Conservation (phyloP, 495 filamentous ascomycete species). For the Tuber umbilicatum region DNA sequence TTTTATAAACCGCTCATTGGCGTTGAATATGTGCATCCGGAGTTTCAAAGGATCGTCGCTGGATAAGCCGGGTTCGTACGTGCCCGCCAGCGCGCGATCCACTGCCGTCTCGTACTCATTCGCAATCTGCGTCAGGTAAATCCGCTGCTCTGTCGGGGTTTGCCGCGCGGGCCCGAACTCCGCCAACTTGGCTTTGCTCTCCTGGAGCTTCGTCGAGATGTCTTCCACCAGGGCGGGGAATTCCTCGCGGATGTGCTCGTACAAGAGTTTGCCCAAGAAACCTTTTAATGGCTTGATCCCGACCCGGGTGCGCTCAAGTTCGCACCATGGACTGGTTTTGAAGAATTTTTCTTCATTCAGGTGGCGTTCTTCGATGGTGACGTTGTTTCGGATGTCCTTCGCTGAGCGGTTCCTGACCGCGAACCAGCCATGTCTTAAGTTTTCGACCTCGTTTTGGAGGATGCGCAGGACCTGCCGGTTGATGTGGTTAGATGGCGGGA, state of each 20-base stretch:
- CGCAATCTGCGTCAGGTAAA: constrained; percentile 40
- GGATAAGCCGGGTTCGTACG: constrained; percentile 24
- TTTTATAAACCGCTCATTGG: constrained; percentile 24
- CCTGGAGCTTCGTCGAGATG: constrained; percentile 23
- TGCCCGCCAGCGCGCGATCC: constrained; percentile 36
- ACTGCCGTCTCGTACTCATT: constrained; percentile 42
- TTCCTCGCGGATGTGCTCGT: constrained; percentile 40
- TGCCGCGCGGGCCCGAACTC: constrained; percentile 41
- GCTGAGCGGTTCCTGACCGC: constrained; percentile 50
- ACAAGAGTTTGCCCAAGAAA: constrained; percentile 31
- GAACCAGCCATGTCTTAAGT: constrained; percentile 51
- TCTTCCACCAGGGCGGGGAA: constrained; percentile 42
- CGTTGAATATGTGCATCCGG: constrained; percentile 34
- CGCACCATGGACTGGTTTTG: constrained; percentile 43
- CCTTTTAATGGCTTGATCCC: constrained; percentile 36
- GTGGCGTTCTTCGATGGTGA: constrained; percentile 42
- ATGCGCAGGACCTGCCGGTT: constrained; percentile 35
- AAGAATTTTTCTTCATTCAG: constrained; percentile 47
- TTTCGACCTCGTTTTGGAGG: constrained; percentile 40
- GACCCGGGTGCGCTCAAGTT: constrained; percentile 39
- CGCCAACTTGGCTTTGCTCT: constrained; percentile 35
- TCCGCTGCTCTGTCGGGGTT: constrained; percentile 42
- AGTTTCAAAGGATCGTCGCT: constrained; percentile 26
- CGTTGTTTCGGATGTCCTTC: constrained; percentile 43
- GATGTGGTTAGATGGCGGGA: not conserved